Base-by-base conservation (phyloP, 495 filamentous ascomycete genomes). In the Neurospora intermedia region DNA sequence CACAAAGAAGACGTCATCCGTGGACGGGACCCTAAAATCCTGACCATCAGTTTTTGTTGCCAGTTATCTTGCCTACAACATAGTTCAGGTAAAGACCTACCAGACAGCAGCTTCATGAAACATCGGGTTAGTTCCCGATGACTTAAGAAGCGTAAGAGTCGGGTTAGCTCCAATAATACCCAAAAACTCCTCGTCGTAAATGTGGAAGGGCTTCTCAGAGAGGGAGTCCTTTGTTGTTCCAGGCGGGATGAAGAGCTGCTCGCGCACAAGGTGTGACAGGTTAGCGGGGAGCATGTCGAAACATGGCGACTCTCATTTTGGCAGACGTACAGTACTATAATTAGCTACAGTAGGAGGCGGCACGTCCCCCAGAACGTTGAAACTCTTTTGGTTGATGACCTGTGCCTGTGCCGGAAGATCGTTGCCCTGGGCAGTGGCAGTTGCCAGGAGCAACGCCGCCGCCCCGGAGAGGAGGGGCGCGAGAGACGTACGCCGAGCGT, bases 41-140 rank as follows among this genome's bases (percentile, higher is more conserved):
- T 70, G 43, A 20, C 71, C 18, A 39, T 27, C 7, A 7, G 45
- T 18, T 70, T 6, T 11, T 15, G 0, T 15, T 11, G 27, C 10
- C 48, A 0, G 10, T 23, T 5, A 27, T 27, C 6, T 59, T 59
- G 20, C 48, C 48, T 41, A 41, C 39, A 40, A 2, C 39, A 10
- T 40, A 40, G 39, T 10, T 40, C 39, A 10, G 39, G 39, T 7
- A 40, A 40, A 40, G 9, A 4, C 40, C 9, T 11, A 87, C 85
- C 85, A 88, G 3, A 86, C 83, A 3, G 83, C 79, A 31, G 86
- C 86, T 74, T 88, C 86, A 38, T 88, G 86, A 48, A 83, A 88
- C 8, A 86, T 72, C 15, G 84, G 85, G 54, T 87, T 80, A 31
- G 73, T 79, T 62, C 75, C 79, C 4, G 76, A 79, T 59, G 76